Percentiles rank a stretch among this genome's conserved stretches.
These are phyloP conservation scores for Cutaneotrichosporon cavernicola DNA, from an alignment of 1,284 basidiomycete genomes.

Conservation along the genomic window DNA sequence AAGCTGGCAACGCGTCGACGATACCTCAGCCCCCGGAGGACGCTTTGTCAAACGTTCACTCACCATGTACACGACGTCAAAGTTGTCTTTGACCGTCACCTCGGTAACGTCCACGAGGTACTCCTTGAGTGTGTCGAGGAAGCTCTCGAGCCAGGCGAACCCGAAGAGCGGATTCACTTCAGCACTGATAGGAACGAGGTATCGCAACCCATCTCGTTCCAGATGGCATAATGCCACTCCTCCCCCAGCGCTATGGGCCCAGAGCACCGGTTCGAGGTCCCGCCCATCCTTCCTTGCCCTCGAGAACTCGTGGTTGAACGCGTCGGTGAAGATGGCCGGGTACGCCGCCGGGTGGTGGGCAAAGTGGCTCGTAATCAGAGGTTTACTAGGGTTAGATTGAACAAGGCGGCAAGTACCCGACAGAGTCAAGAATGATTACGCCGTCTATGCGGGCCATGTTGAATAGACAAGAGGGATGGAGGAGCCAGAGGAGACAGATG, in stretches of 20 bases:
- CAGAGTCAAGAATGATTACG: constrained; percentile 78
- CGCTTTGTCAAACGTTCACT: constrained; percentile 21
- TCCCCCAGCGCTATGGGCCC: constrained; percentile 45
- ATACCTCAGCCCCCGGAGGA: background rate
- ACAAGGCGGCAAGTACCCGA: constrained; percentile 60
- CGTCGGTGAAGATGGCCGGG: constrained; percentile 80
- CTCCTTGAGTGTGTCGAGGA: constrained; percentile 77
- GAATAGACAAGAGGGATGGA: constrained; percentile 1
- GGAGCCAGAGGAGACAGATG: constrained; percentile 4
- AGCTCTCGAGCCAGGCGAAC: constrained; percentile 81
- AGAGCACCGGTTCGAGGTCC: constrained; percentile 42
- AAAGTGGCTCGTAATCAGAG: constrained; percentile 89
- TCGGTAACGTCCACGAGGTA: constrained; percentile 77
- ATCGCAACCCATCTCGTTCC: constrained; percentile 67
- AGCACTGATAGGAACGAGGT: constrained; percentile 76
- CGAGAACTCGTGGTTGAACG: constrained; percentile 70
- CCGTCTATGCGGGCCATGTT: constrained; percentile 67
- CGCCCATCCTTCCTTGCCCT: constrained; percentile 52
- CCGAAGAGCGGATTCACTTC: constrained; percentile 82
- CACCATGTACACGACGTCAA: constrained; percentile 93
- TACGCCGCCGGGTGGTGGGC: constrained; percentile 73
- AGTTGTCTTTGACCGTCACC: constrained; percentile 82
- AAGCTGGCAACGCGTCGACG: background rate
- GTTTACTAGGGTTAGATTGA: constrained; percentile 59
- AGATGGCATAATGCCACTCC: constrained; percentile 62